phyloP scores from a whole-genome alignment of 345 rosid genomes.

The Conringia planisiliqua region DNA sequence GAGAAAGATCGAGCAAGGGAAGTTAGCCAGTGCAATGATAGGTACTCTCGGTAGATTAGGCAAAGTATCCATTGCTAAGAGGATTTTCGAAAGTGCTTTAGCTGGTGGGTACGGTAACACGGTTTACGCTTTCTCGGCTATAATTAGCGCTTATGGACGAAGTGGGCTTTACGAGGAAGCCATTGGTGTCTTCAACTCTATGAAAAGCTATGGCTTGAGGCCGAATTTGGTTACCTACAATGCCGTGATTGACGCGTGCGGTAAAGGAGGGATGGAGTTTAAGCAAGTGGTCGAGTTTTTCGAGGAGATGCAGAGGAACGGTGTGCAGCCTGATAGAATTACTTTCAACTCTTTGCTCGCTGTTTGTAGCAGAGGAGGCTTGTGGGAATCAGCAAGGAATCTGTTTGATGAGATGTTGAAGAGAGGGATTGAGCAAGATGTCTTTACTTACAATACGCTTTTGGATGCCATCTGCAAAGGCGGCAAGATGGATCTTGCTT shows the following conservation, averaged over 20 bases:
- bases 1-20: constrained; percentile 76
- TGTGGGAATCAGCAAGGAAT: constrained; percentile 79
- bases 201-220: constrained; percentile 64
- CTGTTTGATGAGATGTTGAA: constrained; percentile 77
- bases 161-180: constrained; percentile 75
- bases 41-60: constrained; percentile 82
- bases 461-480: constrained; percentile 91
- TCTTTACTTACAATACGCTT: constrained; percentile 75
- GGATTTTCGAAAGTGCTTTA: constrained; percentile 64
- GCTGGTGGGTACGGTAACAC: constrained; percentile 78
- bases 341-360: constrained; percentile 84
- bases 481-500: constrained; percentile 85
- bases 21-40: constrained; percentile 79
- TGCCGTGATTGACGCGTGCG: constrained; percentile 91
- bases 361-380: constrained; percentile 83
- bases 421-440: constrained; percentile 77
- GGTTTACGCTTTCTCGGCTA: constrained; percentile 82
- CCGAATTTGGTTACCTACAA: constrained; percentile 92
- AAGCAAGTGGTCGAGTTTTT: constrained; percentile 58
- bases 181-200: constrained; percentile 56
- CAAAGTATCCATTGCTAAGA: constrained; percentile 67
- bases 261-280: constrained; percentile 85
- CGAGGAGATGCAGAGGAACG: constrained; percentile 68
- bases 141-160: constrained; percentile 83
- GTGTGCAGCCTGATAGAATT: constrained; percentile 84